Conservation (phyloP, 805 yeast genomes). For the Saccharomycopsis sp. region DNA sequence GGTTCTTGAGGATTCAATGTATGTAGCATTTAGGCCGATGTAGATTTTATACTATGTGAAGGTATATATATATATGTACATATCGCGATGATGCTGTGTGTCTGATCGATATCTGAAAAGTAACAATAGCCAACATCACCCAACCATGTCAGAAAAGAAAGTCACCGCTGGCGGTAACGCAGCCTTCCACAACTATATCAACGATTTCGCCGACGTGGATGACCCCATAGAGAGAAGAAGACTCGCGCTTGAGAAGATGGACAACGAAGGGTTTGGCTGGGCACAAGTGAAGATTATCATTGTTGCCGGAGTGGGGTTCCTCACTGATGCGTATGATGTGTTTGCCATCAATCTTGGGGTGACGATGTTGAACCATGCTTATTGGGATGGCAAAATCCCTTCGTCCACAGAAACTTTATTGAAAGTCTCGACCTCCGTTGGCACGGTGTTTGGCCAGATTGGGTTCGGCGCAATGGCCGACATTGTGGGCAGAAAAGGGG, state of each 20-base stretch:
- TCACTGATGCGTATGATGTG: slow-evolving; percentile 88
- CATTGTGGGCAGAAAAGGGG: slow-evolving; percentile 72
- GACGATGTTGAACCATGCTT: slow-evolving; percentile 69
- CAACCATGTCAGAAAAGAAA: too few relatives aligned
- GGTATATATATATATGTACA: too few relatives aligned
- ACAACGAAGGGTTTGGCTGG: slow-evolving; percentile 73
- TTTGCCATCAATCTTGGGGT: slow-evolving; percentile 82
- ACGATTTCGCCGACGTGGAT: slow-evolving; percentile 70
- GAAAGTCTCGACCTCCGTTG: slow-evolving; percentile 86
- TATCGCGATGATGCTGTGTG: too few relatives aligned
- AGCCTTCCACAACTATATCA: slow-evolving; percentile 76
- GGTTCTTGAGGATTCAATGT: too few relatives aligned
- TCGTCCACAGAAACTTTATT: slow-evolving; percentile 64
- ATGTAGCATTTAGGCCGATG: too few relatives aligned
- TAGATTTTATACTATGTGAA: too few relatives aligned
- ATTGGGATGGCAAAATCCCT: slow-evolving; percentile 57
- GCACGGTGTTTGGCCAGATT: slow-evolving; percentile 87
- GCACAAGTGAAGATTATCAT: slow-evolving; percentile 71
- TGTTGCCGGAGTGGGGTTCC: slow-evolving; percentile 90
- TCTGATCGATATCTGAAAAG: too few relatives aligned
- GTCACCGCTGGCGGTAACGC: slow-evolving; percentile 58
- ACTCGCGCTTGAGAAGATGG: slow-evolving; percentile 75
- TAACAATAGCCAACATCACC: too few relatives aligned
- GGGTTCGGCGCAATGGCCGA: slow-evolving; percentile 81
- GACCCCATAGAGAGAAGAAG: slow-evolving; percentile 85